Base-by-base conservation (phyloP, 1,284 basidiomycete species). In the Leccinum holopus region DNA sequence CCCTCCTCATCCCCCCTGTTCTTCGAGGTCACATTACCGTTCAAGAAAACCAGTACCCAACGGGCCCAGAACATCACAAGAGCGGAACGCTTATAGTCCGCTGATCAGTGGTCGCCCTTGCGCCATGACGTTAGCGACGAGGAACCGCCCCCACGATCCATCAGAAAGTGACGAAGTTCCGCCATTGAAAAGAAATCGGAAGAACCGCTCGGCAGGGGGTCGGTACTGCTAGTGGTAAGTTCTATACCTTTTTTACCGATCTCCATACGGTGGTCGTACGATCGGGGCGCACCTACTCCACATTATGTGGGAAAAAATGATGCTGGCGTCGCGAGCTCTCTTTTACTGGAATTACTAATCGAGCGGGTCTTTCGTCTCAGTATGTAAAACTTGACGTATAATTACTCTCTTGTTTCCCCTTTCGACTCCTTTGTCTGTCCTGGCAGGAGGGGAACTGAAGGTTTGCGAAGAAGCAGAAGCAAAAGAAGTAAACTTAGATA, bases 101-200 rank as follows among this genome's bases (percentile, higher is more conserved):
- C 65, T 41, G 44, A 61, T 61, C 35, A 37, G 58, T 49, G 7
- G 11, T 49, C 47, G 39, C 28, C 35, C 30, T 18, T 9, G 16
- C 56, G 35, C 58, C 54, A n/a, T 69, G 60, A 67, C 55, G 32
- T 37, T 59, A 41, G 35, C 41, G 61, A 63, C 62, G 60, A 39
- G 14, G 52, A 47, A 18, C 10, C 18, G 11, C 47, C 12, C 21
- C 12, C 47, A 5, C 5, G 18, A 25, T 57, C 49, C 57, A 70
- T 73, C 62, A 61, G 61, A 70, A 65, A 30, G 6, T 8, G 55
- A 35, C 63, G 66, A 72, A 69, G 68, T 11, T 21, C 33, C 16
- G 52, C 44, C 47, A 21, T 57, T 58, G 63, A 60, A 52, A 35
- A 51, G 25, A 57, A 61, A 64, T 60, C 12, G n/a, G 56, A 66